These are phyloP conservation scores for Komagataella populi DNA, from an alignment of 805 yeast genomes.

Conservation along the genomic window DNA sequence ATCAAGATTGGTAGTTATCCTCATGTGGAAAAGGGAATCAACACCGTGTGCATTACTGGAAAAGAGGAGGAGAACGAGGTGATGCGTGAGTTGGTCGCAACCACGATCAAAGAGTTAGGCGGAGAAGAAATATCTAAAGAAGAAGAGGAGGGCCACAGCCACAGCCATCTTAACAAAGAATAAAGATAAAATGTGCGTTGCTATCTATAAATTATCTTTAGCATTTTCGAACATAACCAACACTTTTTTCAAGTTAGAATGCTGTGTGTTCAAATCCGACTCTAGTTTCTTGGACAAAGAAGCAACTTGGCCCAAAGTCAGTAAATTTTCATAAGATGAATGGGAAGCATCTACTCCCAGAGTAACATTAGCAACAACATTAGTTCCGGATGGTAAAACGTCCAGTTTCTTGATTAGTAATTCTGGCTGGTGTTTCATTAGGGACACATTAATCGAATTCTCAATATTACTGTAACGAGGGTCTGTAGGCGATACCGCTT, in stretches of 20 bases:
- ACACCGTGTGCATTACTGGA: conserved; percentile 68
- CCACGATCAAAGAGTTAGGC: conserved; percentile 29
- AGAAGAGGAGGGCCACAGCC: conserved; percentile 30
- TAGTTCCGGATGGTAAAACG: conserved; percentile 40
- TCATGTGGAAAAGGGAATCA: conserved; percentile 48
- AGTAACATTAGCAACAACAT: conserved; percentile 25
- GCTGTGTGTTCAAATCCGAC: conserved; percentile 18
- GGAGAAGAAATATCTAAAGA: conserved; percentile 46
- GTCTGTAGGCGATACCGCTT: conserved; percentile 40
- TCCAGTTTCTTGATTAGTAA: conserved; percentile 24
- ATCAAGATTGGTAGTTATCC: conserved; percentile 82
- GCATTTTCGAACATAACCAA: conserved; percentile 17
- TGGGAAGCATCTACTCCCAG: conserved; percentile 17
- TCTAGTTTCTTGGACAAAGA: conserved; percentile 13
- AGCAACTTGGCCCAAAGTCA: conserved; percentile 20
- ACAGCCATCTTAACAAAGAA: background rate
- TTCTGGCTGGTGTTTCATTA: conserved; percentile 18
- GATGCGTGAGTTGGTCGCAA: conserved; percentile 30
- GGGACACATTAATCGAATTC: conserved; percentile 18
- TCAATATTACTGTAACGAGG: conserved; percentile 30
- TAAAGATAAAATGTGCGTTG: no score
- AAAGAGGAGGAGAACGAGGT: conserved; percentile 21
- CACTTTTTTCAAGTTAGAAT: conserved; percentile 18
- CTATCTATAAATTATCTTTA: background rate
- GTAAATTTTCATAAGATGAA: conserved; percentile 13